A percentile compares a stretch with the other conserved stretches of the same genome.
These are phyloP conservation scores for Phaeosphaeria sp. DNA, from an alignment of 2,329 filamentous ascomycete species.

Conservation along the genomic window DNA sequence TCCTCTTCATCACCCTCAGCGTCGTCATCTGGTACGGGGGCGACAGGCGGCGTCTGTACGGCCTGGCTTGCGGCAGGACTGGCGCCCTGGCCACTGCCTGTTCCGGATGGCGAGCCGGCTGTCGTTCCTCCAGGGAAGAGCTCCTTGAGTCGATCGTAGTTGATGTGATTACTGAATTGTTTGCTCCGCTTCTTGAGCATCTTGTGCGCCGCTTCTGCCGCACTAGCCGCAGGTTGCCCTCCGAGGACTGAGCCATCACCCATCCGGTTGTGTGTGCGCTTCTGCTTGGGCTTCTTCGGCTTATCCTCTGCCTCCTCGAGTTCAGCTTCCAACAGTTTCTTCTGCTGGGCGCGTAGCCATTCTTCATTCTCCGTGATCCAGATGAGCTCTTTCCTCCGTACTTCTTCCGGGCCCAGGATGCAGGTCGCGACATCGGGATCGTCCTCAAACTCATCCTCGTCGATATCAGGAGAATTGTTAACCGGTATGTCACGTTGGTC, in stretches of 20 bases:
- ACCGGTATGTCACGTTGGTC: slow-evolving; percentile 31
- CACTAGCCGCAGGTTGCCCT: slow-evolving; percentile 51
- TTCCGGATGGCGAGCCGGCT: slow-evolving; percentile 16
- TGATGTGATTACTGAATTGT: slow-evolving; percentile 53
- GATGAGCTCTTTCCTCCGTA: slow-evolving; percentile 83
- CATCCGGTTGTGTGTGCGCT: slow-evolving; percentile 47
- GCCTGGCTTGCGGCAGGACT: slow-evolving; percentile 25
- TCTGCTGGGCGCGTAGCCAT: slow-evolving; percentile 86
- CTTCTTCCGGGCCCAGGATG: slow-evolving; percentile 74
- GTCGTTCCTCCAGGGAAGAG: slow-evolving; percentile 43
- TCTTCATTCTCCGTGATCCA: slow-evolving; percentile 97
- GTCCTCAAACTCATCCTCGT: slow-evolving; percentile 83
- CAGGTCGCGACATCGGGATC: slow-evolving; percentile 88
- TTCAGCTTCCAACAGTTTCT: slow-evolving; percentile 79
- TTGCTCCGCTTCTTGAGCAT: slow-evolving; percentile 56
- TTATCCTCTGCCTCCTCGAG: slow-evolving; percentile 61
- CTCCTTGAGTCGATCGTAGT: slow-evolving; percentile 55
- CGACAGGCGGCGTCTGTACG: slow-evolving; percentile 12
- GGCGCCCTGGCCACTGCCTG: slow-evolving; percentile 27
- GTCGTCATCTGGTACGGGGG: slow-evolving; percentile 14
- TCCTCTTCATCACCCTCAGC: slow-evolving; percentile 28
- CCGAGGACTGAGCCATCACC: slow-evolving; percentile 52
- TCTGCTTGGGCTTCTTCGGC: slow-evolving; percentile 57
- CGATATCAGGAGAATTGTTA: slow-evolving; percentile 63
- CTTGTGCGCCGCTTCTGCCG: slow-evolving; percentile 53